A percentile compares a stretch with the other conserved stretches of the same genome.
Evolutionary conservation across 257 asterid genomes (phyloP).

Genomic region (Solanum gandarillasii): DNA sequence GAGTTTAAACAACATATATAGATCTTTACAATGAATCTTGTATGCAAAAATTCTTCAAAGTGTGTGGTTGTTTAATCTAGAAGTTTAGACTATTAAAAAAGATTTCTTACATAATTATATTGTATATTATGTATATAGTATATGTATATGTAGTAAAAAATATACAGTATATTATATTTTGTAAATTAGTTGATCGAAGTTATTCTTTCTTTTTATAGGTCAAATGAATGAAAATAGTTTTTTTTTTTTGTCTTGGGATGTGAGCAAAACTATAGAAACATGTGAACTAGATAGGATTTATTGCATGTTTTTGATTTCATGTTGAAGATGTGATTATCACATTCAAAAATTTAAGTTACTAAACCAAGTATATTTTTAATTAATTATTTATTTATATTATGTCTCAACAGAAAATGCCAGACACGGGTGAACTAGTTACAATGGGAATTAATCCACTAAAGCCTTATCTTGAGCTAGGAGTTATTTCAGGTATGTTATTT

Average conservation of each 20-base stretch:
- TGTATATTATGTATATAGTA: neutral
- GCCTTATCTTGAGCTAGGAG: conserved; percentile 54
- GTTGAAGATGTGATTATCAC: neutral
- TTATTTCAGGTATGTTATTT: conserved; percentile 37
- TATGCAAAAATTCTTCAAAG: neutral
- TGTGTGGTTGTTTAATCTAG: neutral
- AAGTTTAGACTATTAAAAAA: neutral
- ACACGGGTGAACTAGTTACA: conserved; percentile 46
- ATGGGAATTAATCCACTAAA: conserved; percentile 32
- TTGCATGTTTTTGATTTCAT: too few relatives aligned
- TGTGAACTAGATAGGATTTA: neutral
- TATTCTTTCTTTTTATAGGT: neutral
- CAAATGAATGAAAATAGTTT: neutral
- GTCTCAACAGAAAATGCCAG: conserved; percentile 29
- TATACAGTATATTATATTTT: neutral
- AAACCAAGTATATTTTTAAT: neutral
- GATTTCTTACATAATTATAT: neutral
- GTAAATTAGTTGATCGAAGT: neutral
- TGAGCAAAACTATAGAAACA: neutral
- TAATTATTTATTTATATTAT: neutral
- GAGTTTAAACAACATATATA: neutral
- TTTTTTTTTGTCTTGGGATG: neutral
- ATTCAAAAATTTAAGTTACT: neutral
- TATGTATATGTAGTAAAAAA: neutral
- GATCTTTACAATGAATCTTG: neutral